phyloP scores from a whole-genome alignment of 805 yeast genomes.

The Saccharomycopsis guyanensis region DNA sequence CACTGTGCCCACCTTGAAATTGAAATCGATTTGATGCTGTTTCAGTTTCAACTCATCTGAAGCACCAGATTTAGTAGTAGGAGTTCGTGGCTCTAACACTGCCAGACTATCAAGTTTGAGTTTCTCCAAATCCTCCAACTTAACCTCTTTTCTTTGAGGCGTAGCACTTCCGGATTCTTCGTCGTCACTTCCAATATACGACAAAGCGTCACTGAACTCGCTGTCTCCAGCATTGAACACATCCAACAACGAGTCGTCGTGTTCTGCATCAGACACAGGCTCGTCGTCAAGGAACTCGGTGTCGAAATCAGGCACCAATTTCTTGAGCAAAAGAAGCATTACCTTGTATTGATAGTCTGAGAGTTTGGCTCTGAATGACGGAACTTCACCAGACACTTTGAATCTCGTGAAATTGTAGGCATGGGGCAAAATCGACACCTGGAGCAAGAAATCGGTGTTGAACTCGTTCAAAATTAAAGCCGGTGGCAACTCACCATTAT shows the following conservation, averaged over 20 bases:
- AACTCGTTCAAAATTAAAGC: constrained; percentile 69
- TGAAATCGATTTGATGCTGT: constrained; percentile 40
- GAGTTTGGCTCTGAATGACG: constrained; percentile 59
- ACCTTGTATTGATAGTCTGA: constrained; percentile 89
- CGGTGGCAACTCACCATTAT: constrained; percentile 4
- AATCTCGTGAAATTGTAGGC: constrained; percentile 67
- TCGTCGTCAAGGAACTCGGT: constrained; percentile 27
- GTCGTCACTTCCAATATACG: constrained; percentile 11
- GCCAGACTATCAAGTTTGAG: not conserved
- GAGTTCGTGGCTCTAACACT: not conserved
- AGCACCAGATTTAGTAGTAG: not conserved
- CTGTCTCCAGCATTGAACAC: constrained; percentile 20
- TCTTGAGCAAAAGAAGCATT: constrained; percentile 68
- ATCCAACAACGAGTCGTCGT: constrained; percentile 12
- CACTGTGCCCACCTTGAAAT: constrained; percentile 59
- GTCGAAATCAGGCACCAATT: constrained; percentile 49
- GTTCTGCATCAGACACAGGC: constrained; percentile 15
- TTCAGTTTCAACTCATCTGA: constrained; percentile 5
- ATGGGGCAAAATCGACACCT: constrained; percentile 77
- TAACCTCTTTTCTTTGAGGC: constrained; percentile 15
- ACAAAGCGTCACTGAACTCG: constrained; percentile 20
- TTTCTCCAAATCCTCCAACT: constrained; percentile 2
- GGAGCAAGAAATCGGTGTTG: constrained; percentile 65
- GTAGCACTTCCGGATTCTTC: constrained; percentile 13
- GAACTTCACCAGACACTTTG: constrained; percentile 70